A percentile compares a stretch with the other conserved stretches of the same genome.
These are phyloP conservation scores for Cairneyella variabilis DNA, from an alignment of 495 filamentous ascomycete species.

Conservation along the genomic window DNA sequence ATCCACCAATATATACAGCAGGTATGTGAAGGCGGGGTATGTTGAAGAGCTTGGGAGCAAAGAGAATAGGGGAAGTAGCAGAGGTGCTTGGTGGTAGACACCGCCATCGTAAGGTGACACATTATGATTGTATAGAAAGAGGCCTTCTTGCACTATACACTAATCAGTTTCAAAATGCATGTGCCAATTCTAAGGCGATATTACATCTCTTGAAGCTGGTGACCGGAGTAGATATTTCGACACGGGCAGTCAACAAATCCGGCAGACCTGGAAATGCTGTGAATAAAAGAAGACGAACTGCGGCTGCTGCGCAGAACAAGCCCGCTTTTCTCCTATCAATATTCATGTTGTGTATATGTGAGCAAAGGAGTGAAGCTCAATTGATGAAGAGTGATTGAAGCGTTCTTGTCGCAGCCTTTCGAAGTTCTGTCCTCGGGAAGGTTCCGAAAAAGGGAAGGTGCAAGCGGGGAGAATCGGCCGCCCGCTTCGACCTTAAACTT, in stretches of 20 bases:
- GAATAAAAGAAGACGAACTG: conserved; percentile 76
- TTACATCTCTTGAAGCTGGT: conserved; percentile 96
- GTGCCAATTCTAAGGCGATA: conserved; percentile 24
- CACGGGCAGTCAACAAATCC: conserved; percentile 80
- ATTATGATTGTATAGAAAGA: conserved; percentile 94
- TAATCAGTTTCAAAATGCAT: conserved; percentile 5
- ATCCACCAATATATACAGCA: conserved; percentile 81
- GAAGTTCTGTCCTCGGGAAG: not conserved
- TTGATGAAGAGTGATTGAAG: not conserved
- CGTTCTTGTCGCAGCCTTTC: no score
- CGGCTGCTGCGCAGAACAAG: conserved; percentile 72
- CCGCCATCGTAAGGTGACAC: conserved; percentile 97
- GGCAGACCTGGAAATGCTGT: conserved; percentile 79
- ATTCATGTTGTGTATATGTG: conserved; percentile 37
- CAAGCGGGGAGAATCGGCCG: not conserved
- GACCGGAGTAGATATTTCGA: conserved; percentile 94
- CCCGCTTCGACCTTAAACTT: no score
- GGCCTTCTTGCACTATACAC: conserved; percentile 80
- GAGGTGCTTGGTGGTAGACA: conserved; percentile 94
- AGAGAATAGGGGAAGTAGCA: conserved; percentile 87
- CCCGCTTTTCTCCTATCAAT: conserved; percentile 71
- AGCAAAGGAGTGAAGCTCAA: conserved; percentile 19
- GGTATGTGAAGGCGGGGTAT: conserved; percentile 65
- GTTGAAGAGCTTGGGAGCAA: conserved; percentile 65
- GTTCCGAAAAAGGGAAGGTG: not conserved